A percentile compares a stretch with the other conserved stretches of the same genome.
Conservation (phyloP, 179 eudicot genomes). For the Silene noctiflora region DNA sequence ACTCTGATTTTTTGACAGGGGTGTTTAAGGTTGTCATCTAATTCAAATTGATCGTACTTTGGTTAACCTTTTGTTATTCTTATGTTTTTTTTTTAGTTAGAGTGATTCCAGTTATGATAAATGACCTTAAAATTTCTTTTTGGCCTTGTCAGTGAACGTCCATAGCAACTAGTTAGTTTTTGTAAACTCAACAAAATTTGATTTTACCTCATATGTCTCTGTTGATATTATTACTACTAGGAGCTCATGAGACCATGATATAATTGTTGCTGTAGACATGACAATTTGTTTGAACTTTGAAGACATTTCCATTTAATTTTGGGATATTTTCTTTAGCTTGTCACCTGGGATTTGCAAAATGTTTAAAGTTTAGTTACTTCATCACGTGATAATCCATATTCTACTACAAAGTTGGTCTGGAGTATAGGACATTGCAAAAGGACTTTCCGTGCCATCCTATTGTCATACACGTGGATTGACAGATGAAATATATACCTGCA, state of each 20-base stretch:
- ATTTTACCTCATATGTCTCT: background rate
- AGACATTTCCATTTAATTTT: background rate
- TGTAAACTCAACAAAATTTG: background rate
- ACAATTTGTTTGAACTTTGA: background rate
- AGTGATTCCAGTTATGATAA: background rate
- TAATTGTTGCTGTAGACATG: background rate
- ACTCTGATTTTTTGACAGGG: conserved; percentile 40
- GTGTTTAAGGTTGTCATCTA: background rate
- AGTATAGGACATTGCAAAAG: background rate
- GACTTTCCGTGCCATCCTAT: background rate
- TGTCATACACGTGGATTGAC: background rate
- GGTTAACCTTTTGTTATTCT: background rate
- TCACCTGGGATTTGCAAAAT: background rate
- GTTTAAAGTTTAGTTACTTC: background rate
- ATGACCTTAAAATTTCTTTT: background rate
- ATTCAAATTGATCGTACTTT: background rate
- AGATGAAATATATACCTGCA: background rate
- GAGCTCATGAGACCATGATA: background rate
- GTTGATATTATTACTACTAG: background rate
- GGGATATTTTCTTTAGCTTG: background rate
- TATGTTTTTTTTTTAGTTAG: background rate
- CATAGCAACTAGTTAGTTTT: background rate
- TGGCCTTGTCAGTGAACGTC: background rate
- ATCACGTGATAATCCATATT: background rate
- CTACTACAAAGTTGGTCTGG: background rate